These are phyloP conservation scores for Mycena leptocephala DNA, from an alignment of 768 basidiomycete genomes.

Conservation along the genomic window DNA sequence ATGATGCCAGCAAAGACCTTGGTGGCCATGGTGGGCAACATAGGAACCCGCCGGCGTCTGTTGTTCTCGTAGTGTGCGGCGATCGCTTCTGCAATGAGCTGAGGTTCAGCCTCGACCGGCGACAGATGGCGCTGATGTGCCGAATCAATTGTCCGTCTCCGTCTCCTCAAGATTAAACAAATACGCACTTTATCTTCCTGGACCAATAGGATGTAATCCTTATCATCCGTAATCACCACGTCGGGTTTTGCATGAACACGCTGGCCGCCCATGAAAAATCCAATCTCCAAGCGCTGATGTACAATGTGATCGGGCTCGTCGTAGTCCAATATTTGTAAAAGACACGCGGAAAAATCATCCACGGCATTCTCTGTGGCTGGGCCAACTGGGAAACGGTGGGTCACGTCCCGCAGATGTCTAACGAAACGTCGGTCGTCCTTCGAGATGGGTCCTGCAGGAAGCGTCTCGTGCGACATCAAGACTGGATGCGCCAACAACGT, in stretches of 20 bases:
- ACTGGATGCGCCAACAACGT: conserved; percentile 2
- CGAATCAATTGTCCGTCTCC: neutral
- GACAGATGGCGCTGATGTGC: neutral
- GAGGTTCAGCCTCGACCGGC: conserved; percentile 45
- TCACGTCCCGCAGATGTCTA: neutral
- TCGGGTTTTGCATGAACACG: conserved; percentile 41
- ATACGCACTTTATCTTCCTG: conserved; percentile 36
- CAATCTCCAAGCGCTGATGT: conserved; percentile 32
- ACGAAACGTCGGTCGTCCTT: conserved; percentile 18
- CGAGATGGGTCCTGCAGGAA: neutral
- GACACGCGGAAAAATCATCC: conserved; percentile 40
- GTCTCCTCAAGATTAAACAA: neutral
- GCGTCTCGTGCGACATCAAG: neutral
- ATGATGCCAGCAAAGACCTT: conserved; percentile 50
- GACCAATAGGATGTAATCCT: conserved; percentile 40
- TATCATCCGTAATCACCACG: conserved; percentile 41
- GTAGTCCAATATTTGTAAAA: conserved; percentile 39
- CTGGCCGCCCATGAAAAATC: conserved; percentile 41
- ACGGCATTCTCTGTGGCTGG: neutral
- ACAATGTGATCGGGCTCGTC: conserved; percentile 34
- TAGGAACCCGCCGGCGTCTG: conserved; percentile 16
- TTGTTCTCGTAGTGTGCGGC: conserved; percentile 50
- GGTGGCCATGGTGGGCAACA: conserved; percentile 33
- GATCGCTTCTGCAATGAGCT: conserved; percentile 51
- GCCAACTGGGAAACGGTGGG: neutral